Base-by-base conservation (phyloP, 495 filamentous ascomycete species). In the Penicillium paxilli region DNA sequence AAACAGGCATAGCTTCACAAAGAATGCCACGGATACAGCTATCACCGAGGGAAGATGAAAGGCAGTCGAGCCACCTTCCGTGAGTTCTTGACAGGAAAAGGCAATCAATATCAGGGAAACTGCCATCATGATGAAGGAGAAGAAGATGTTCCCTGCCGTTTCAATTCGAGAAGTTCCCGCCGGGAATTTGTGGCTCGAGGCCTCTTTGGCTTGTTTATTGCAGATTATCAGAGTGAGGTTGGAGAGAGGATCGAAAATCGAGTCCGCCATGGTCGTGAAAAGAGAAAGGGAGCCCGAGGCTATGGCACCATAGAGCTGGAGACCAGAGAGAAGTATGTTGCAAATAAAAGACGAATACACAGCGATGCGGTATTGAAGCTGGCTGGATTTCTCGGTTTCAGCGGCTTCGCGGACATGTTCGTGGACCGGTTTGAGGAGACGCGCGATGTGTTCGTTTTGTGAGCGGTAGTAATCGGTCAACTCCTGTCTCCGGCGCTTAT, bases 261-360 rank as follows among this genome's bases (percentile, higher is more conserved):
- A 86, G 71, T 97, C 92, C 28, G 91, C 92, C 88, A 95, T 95
- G 47, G 93, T 98, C 6, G 93, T 96, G 77, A 96, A 96, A 33
- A 98, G 84, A 5, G 92, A 96, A 25, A 96, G 80, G 8, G 90
- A 96, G 20, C 85, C 83, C 1, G 91, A 94, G 1, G 89, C 84
- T 33, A 88, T 80, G 46, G 93, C 93, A 17, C 83, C 93, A 71
- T 95, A 98, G 41, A 96, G 70, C 63, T 98, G 93, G 5, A 98
- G 75, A 5, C 79, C 30, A 32, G 30, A 32, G 30, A 32, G 30
- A 32, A 12, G n/a, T 32, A 32, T 32, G 30, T 32, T 32, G 30
- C 30, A 32, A 4, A 32, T 9, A 14, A 32, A 32, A 14, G 30
- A 32, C 1, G 30, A 32, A 14, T 32, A 32, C 30, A 32, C 30